Evolutionary conservation across 257 asterid species (phyloP), one percentile per base, ranked within the genome.

Genomic region (Capsicum pubescens): DNA sequence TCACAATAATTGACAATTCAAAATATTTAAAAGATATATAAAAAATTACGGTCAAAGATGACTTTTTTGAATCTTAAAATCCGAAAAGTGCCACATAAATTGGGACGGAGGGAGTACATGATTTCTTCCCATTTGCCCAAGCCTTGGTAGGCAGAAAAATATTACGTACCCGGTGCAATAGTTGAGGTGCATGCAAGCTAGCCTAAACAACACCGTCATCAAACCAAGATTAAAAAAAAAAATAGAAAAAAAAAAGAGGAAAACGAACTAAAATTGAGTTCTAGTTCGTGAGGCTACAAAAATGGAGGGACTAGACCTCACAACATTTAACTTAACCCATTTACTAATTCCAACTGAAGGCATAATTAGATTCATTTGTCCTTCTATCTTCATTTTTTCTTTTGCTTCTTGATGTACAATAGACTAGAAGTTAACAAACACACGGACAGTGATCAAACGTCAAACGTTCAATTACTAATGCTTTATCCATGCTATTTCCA

Each of bases 361-460:
- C 64, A 54, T 77, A 77, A 77, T 14, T 52, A 32, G 48, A 77
- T 54, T 77, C 64, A 77, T 32, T 77, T 76, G n/a, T 54, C 32
- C 82, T 74, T 13, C 81, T 8, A 54, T 1, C 32, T 76, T 48
- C 8, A 54, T 52, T 8, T 54, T 54, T 54, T 74, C 61, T 52
- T 77, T 77, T 26, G 32, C 26, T 54, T 54, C 14, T 54, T 55
- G 26, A 54, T 77, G 82, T 54, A 54, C 64, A 26, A 32, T 26
- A 8, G 19, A 77, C 64, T 50, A 74, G n/a, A 74, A 36, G 19
- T 48, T 54, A 52, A 21, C 61, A 74, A 74, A 74, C 61, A 21
- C 61, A 0, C 11, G 7, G 61, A 74, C 46, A 21, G 52, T 13
- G 52, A 74, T 74, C 46, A 50, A 74, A 2, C 14, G 5, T 42